Conservation (phyloP, 2,329 filamentous ascomycete genomes). For the Cladobotryum protrusum region DNA sequence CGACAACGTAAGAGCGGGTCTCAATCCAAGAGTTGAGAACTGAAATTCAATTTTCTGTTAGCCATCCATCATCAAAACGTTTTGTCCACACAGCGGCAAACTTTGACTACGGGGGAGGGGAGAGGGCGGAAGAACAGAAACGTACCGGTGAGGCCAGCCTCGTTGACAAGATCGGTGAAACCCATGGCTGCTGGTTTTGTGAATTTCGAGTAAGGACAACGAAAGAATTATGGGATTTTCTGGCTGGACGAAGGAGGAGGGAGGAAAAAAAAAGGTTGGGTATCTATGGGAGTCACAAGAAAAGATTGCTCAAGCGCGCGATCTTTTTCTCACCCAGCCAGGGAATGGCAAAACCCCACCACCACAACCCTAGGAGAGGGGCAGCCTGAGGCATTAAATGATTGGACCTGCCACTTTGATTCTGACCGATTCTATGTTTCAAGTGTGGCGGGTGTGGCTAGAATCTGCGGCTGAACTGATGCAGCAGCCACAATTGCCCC, state of each 20-base stretch:
- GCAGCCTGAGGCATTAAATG: too few relatives aligned
- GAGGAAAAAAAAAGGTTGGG: slow-evolving; percentile 6
- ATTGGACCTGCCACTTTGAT: too few relatives aligned
- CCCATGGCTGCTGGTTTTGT: slow-evolving; percentile 41
- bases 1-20: slow-evolving; percentile 71
- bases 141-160: slow-evolving; percentile 46
- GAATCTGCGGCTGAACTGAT: too few relatives aligned
- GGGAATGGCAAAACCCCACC: too few relatives aligned
- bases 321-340: too few relatives aligned
- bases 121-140: not conserved
- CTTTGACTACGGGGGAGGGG: not conserved
- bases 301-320: slow-evolving; percentile 2
- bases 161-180: slow-evolving; percentile 59
- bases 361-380: too few relatives aligned
- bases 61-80: slow-evolving; percentile 3
- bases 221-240: not conserved
- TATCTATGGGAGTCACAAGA: slow-evolving; percentile 11
- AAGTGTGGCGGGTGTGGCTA: too few relatives aligned
- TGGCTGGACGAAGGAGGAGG: not conserved
- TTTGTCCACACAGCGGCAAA: too few relatives aligned
- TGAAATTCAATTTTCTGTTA: slow-evolving; percentile 23
- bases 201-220: not conserved
- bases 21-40: slow-evolving; percentile 64
- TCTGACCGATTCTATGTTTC: too few relatives aligned
- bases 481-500: too few relatives aligned